These are phyloP conservation scores for Pseudogymnoascus sp. DNA, from an alignment of 2,329 filamentous ascomycete species.

Conservation along the genomic window DNA sequence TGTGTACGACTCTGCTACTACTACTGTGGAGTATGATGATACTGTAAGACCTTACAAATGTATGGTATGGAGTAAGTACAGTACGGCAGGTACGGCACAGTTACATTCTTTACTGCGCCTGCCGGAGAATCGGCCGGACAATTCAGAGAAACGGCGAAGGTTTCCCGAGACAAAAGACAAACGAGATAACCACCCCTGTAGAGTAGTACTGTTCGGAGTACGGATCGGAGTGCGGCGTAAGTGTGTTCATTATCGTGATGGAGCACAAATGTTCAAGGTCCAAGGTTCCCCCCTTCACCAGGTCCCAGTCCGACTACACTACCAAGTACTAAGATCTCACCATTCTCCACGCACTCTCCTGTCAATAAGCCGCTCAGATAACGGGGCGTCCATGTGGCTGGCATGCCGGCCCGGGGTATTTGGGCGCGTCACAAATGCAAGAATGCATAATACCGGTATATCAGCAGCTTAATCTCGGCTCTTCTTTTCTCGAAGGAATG, in stretches of 20 bases:
- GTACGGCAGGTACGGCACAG: background rate
- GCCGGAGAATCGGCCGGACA: slow-evolving; percentile 1
- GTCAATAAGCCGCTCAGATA: slow-evolving; percentile 4
- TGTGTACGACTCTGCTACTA: background rate
- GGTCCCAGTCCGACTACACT: background rate
- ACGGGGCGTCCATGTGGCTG: background rate
- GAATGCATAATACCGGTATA: slow-evolving; percentile 1
- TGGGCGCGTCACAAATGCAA: background rate
- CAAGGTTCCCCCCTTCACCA: background rate
- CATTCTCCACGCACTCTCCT: background rate
- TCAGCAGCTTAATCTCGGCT: slow-evolving; percentile 1
- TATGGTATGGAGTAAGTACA: background rate
- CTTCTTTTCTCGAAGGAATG: slow-evolving; percentile 7
- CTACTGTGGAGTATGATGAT: background rate
- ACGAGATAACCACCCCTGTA: background rate
- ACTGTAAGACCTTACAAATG: too few species aligned
- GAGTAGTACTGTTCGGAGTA: background rate
- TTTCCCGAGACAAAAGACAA: background rate
- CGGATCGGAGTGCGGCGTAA: background rate
- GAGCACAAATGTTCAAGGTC: background rate
- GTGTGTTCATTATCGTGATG: background rate
- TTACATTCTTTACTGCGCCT: background rate
- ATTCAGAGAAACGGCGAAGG: background rate
- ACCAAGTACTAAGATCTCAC: background rate
- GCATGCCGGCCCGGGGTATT: background rate